Evolutionary conservation across 129 eudicot species (phyloP), one percentile per base, ranked within the genome.

Genomic region (Cynara cardunculus): DNA sequence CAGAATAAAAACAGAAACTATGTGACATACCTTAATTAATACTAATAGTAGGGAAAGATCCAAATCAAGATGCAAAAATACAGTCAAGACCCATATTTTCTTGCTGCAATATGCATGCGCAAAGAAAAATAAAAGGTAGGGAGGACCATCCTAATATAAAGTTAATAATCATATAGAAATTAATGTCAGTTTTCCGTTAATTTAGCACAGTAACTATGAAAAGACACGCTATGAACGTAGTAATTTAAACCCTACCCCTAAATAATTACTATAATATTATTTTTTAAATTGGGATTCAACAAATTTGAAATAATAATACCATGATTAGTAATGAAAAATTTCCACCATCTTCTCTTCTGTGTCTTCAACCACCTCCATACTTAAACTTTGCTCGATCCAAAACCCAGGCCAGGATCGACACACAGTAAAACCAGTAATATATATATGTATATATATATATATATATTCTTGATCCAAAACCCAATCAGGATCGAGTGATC

Each of bases 181-280:
- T 21, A 71, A 70, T 79, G 76, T 69, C 82, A 28, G 76, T 79
- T 70, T 49, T 79, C 82, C 76, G 82, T 78, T 78, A 19, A 78
- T 78, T 78, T 68, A 78, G 75, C 82, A 78, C 82, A 69, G 82
- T 70, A 31, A 70, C 82, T 76, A 79, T 79, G 70, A 79, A 79
- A 70, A 79, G 76, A 10, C 82, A 70, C 82, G 82, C 76, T 69
- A 46, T 69, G 69, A 69, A 49, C 69, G 44, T 68, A 41, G 44
- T 69, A 78, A 68, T 18, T 69, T 62, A 79, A 70, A 79, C 76
- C 82, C 82, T 79, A 79, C 73, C 56, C 76, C 82, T 46, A 79
- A 79, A 69, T 79, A 69, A 79, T 16, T 46, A 77, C 25, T 5
- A 77, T 37, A 21, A 35, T 62, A 32, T 39, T 68, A 12, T 49